These are phyloP conservation scores for Hibiscus mutabilis DNA, from an alignment of 345 rosid species.

Conservation along the genomic window DNA sequence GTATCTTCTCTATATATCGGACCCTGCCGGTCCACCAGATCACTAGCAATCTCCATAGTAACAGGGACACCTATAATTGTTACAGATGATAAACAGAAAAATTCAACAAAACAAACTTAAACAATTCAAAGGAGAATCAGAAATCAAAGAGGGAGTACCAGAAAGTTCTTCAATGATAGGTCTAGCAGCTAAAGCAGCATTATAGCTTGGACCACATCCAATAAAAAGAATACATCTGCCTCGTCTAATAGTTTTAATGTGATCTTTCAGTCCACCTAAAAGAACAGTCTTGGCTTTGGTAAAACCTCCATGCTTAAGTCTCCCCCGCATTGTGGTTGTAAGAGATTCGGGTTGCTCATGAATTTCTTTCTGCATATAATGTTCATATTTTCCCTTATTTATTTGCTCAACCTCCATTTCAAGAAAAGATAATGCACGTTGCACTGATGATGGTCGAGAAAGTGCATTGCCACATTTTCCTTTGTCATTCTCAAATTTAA, in stretches of 20 bases:
- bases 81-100: background rate
- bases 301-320: constrained; percentile 89
- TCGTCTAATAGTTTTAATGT: constrained; percentile 79
- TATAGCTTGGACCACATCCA: constrained; percentile 97
- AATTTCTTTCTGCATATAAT: no score
- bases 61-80: constrained; percentile 70
- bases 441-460: constrained; percentile 76
- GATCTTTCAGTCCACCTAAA: constrained; percentile 94
- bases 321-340: constrained; percentile 92
- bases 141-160: constrained; percentile 38
- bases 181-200: constrained; percentile 92
- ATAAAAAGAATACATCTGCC: constrained; percentile 86
- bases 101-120: constrained; percentile 3
- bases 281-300: constrained; percentile 78
- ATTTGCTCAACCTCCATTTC: constrained; percentile 98
- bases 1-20: constrained; percentile 98
- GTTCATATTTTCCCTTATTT: no score
- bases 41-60: constrained; percentile 98
- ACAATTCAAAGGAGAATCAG: background rate
- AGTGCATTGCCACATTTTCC: constrained; percentile 42
- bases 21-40: constrained; percentile 87
- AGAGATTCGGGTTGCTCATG: no score
- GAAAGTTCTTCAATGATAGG: constrained; percentile 95
- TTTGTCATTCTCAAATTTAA: constrained; percentile 64
- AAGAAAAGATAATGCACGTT: constrained; percentile 84